A percentile compares a stretch with the other conserved stretches of the same genome.
Conservation (phyloP, 805 yeast species). For the Candida quercuum region DNA sequence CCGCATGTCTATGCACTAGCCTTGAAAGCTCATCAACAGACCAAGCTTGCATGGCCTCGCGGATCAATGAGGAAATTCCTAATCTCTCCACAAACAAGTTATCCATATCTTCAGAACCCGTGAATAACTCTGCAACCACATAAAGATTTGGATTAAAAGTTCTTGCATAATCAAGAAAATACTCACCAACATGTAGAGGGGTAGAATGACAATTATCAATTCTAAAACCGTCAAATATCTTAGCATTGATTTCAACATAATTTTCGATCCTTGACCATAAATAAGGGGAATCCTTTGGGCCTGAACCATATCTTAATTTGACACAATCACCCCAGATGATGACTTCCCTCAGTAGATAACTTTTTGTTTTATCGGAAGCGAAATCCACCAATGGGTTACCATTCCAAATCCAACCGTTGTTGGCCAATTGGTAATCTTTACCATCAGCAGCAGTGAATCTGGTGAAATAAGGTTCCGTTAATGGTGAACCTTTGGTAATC, state of each 20-base stretch:
- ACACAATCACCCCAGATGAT: constrained; percentile 98
- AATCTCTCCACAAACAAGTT: constrained; percentile 84
- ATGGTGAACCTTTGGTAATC: constrained; percentile 49
- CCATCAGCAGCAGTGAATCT: constrained; percentile 51
- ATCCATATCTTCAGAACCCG: constrained; percentile 90
- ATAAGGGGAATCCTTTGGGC: constrained; percentile 79
- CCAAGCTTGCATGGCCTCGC: constrained; percentile 98
- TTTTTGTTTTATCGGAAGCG: constrained; percentile 74
- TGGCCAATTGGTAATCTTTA: constrained; percentile 68
- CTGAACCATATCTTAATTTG: constrained; percentile 77
- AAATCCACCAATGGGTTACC: constrained; percentile 92
- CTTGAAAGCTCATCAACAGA: constrained; percentile 81
- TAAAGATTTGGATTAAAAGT: constrained; percentile 77
- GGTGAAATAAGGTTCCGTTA: constrained; percentile 87
- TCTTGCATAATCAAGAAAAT: constrained; percentile 83
- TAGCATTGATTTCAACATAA: constrained; percentile 69
- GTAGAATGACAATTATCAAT: constrained; percentile 96
- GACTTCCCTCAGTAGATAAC: constrained; percentile 86
- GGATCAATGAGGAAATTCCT: constrained; percentile 81
- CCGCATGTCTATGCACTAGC: constrained; percentile 88
- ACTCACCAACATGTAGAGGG: constrained; percentile 91
- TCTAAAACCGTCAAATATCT: constrained; percentile 78
- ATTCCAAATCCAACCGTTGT: constrained; percentile 99
- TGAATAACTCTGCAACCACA: constrained; percentile 89
- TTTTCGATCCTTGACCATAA: constrained; percentile 85